Percentiles rank a stretch among this genome's conserved stretches.
Evolutionary conservation across 2,329 filamentous ascomycete genomes (phyloP).

Genomic region (Chrysoporthe austroafricana): DNA sequence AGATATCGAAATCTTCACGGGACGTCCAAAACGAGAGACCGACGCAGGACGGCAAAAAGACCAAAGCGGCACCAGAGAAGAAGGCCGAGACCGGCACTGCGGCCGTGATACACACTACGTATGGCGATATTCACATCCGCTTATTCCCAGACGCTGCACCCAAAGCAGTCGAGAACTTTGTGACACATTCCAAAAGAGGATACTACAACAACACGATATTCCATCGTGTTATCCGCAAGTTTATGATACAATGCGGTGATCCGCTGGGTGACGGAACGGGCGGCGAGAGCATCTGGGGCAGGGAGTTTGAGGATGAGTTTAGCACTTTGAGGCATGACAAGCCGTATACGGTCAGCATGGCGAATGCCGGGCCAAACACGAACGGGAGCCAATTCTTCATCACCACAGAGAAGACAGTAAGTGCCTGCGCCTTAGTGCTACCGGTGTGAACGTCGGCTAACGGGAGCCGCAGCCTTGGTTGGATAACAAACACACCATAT

Average conservation of each 20-base stretch:
- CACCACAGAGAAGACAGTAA: constrained; percentile 90
- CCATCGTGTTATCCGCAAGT: constrained; percentile 94
- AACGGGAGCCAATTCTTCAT: constrained; percentile 99
- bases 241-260: constrained; percentile 94
- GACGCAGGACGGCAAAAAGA: constrained; percentile 60
- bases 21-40: constrained; percentile 97
- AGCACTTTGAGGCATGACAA: constrained; percentile 90
- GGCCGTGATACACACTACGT: constrained; percentile 87
- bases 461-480: constrained; percentile 72
- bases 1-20: constrained; percentile 79
- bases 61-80: constrained; percentile 62
- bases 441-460: background rate
- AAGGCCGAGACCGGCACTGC: constrained; percentile 73
- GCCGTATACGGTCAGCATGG: constrained; percentile 96
- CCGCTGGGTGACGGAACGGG: constrained; percentile 87
- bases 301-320: constrained; percentile 91
- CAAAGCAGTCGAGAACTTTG: constrained; percentile 96
- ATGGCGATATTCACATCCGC: constrained; percentile 91
- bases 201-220: constrained; percentile 99
- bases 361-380: constrained; percentile 92
- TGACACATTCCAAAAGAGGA: constrained; percentile 82
- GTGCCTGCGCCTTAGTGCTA: constrained; percentile 38
- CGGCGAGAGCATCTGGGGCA: constrained; percentile 91
- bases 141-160: constrained; percentile 93
- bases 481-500: constrained; percentile 95